A percentile compares a stretch with the other conserved stretches of the same genome.
These are phyloP conservation scores for Retiboletus fuscus DNA, from an alignment of 1,284 basidiomycete species.

Conservation along the genomic window DNA sequence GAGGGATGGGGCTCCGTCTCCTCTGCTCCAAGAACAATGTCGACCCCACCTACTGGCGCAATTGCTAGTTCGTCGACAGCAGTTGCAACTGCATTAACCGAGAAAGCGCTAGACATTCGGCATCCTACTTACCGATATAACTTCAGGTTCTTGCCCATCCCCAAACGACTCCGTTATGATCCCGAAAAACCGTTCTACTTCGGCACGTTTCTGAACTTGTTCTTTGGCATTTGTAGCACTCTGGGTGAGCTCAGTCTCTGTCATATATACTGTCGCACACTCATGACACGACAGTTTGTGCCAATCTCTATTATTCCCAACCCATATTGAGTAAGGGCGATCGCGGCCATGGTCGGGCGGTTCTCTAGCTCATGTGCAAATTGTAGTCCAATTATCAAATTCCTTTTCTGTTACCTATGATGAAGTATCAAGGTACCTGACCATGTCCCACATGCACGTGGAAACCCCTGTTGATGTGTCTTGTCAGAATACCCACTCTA, in stretches of 20 bases:
- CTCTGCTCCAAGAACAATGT: constrained; percentile 16
- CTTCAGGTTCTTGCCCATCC: constrained; percentile 74
- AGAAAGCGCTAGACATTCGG: neutral
- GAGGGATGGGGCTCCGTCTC: constrained; percentile 9
- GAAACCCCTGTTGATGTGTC: neutral
- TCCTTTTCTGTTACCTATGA: constrained; percentile 67
- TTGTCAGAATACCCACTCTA: constrained; percentile 57
- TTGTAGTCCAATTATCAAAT: constrained; percentile 61
- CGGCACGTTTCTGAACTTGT: constrained; percentile 66
- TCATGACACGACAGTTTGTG: constrained; percentile 53
- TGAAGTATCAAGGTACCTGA: constrained; percentile 62
- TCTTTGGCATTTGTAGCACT: constrained; percentile 76
- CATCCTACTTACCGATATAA: constrained; percentile 46
- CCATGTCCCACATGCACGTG: neutral
- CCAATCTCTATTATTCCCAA: constrained; percentile 78
- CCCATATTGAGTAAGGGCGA: constrained; percentile 65
- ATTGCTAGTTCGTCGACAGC: neutral
- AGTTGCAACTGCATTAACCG: neutral
- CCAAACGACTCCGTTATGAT: constrained; percentile 68
- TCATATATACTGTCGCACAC: neutral
- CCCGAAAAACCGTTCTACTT: constrained; percentile 68
- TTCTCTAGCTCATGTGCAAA: constrained; percentile 11
- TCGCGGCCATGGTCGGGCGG: neutral
- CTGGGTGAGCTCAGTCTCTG: constrained; percentile 57
- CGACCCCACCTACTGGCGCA: constrained; percentile 4